phyloP scores from a whole-genome alignment of 2,329 filamentous ascomycete genomes.

The Xylaria sp. region DNA sequence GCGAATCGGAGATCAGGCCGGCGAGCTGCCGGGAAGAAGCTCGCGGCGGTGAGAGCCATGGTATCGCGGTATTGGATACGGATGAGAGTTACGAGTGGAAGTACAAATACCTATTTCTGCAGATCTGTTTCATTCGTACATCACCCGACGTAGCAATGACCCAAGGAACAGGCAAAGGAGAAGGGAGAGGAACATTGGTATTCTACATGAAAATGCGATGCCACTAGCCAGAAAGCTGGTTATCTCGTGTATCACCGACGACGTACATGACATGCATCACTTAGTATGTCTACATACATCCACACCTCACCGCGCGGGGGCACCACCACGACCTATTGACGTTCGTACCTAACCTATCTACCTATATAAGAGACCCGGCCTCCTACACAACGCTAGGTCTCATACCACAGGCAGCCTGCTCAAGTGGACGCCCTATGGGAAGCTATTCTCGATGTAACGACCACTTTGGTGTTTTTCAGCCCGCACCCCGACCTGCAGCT shows the following conservation, averaged over 20 bases:
- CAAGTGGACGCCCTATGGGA: background rate
- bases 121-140: background rate
- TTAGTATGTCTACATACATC: background rate
- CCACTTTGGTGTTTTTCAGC: background rate
- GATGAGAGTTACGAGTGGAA: too few species aligned
- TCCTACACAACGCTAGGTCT: slow-evolving; percentile 13
- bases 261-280: too few species aligned
- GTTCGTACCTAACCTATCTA: background rate
- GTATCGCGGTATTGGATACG: background rate
- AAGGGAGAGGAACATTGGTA: background rate
- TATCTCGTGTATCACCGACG: too few species aligned
- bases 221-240: background rate
- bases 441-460: too few species aligned
- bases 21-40: slow-evolving; percentile 37
- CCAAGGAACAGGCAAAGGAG: background rate
- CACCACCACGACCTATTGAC: too few species aligned
- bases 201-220: background rate
- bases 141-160: background rate
- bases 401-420: background rate
- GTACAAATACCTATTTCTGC: background rate
- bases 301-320: background rate
- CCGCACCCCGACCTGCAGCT: background rate
- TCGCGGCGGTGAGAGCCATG: slow-evolving; percentile 25
- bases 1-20: slow-evolving; percentile 27
- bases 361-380: too few species aligned